Base-by-base conservation (phyloP, 495 filamentous ascomycete genomes). In the Xylaria longipes region DNA sequence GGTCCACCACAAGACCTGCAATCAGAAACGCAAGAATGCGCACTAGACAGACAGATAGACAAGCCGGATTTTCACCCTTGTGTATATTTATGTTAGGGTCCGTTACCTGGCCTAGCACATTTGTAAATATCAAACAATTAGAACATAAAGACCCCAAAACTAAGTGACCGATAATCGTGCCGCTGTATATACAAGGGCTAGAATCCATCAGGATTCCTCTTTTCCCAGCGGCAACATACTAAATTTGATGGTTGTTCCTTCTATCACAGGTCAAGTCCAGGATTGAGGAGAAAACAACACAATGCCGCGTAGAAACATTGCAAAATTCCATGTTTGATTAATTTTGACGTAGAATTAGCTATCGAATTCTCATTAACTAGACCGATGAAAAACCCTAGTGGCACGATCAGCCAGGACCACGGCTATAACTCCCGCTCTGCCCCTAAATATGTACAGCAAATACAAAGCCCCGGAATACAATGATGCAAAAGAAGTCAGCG, bases 361-460 rank as follows among this genome's bases (percentile, higher is more conserved):
- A 17, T 17, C 12, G 27, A 31, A 12, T 56, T 56, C 31, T 29
- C 5, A 12, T 29, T 17, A 31, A 15, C 52, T 6, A 17, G 25
- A 31, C 27, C 14, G 25, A 52, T 27, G 29, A n/a, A 37, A 1
- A 37, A 33, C 33, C 12, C 31, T 29, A 22, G 15, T 5, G 35
- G 11, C 20, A 37, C 14, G 9, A 63, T 7, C 17, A 63, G 60
- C 60, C 37, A 63, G 20, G 35, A 43, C 5, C 22, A 43, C n/a
- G 20, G 4, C 22, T 43, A 15, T 22, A 63, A 63, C 43, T 48
- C 63, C 39, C 45, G 63, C 63, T 66, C 29, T n/a, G 27, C 9
- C 31, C 43, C 31, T 52, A 52, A 33, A 22, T 25, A 37, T 67
- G 35, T 67, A 67, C 48, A 67, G 48, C 31, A 37, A 66, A 66